Base-by-base conservation (phyloP, 2,329 filamentous ascomycete species). In the Fusarium sarcochroum region DNA sequence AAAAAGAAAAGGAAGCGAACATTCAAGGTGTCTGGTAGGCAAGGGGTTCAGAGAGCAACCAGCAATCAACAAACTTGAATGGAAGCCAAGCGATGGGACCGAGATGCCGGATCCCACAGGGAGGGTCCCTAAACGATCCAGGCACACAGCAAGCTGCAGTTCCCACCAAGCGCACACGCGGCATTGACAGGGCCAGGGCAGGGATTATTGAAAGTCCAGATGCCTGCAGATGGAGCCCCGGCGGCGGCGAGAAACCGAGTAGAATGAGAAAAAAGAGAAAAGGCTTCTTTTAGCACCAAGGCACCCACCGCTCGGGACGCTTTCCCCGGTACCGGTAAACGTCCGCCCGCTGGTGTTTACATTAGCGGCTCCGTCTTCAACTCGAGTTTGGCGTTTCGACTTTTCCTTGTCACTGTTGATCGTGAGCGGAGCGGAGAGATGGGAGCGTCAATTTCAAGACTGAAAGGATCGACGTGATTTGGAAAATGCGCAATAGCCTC, bases 281-380 rank as follows among this genome's bases (percentile, higher is more conserved):
- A 58, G 35, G 38, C 52, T 54, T 46, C 35, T 41, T 40, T 34
- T 41, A 56, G 45, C 27, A 62, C 47, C 40, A 45, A 48, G 44
- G 21, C 47, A 47, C n/a, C 55, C 50, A 61, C 62, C 52, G 23
- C 41, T 51, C 63, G 63, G 67, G 63, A 56, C 52, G 32, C 25
- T 41, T 54, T 70, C 67, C 67, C 67, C 67, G 63, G 67, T 35
- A 53, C 63, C 50, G 58, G 58, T 45, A 60, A 57, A 47, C 46
- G 23, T 56, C 45, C 57, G 46, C 46, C 66, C 56, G 54, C 58
- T 65, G 23, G 46, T 52, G 25, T 57, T 68, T 60, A 65, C 40
- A 47, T 63, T 68, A 68, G 59, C 56, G 49, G 49, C 64, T 37
- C 58, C 66, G 57, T 52, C 32, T 42, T 41, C 44, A 48, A 65